Base-by-base conservation (phyloP, 306 rosid species). In the Calophaca sinica region DNA sequence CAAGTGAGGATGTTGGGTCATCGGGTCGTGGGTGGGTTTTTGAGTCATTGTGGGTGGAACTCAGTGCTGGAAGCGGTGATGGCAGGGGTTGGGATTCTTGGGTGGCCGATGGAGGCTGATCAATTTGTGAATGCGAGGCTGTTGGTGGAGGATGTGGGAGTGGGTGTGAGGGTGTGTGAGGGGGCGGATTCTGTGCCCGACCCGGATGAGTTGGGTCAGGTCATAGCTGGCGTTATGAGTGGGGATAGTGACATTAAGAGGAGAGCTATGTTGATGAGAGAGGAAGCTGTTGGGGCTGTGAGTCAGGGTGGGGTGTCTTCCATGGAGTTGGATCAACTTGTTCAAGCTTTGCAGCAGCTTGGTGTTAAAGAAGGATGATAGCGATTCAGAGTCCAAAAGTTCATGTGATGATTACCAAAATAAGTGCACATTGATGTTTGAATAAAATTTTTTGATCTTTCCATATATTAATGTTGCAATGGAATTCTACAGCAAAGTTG, bases 21-120 rank as follows among this genome's bases (percentile, higher is more conserved):
- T 44, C 75, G 68, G 26, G 76, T 2, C 0, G 86, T 82, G 68
- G 86, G 86, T 0, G 86, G 86, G 41, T 82, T 82, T 6, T 4
- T 82, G 62, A 77, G 82, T 32, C 86, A 82, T 13, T 82, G 86
- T 0, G 86, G 86, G 3, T 82, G 86, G 86, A 82, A 82, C 51
- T 82, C 96, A 44, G 83, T 83, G 70, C 11, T 84, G 48, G 97
- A 92, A 61, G 88, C 81, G 1, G 36, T 82, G 15, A 81, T 14
- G 11, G 76, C 75, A 0, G 96, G 96, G 31, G 90, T 75, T 11
- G 75, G 48, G 33, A 71, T 89, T 0, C 4, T 92, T 55, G 96
- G 87, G 1, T 92, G 97, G 97, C 97, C 97, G 1, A 89, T 92
- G 97, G 93, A 92, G 70, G 96, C 97, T 0, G 97, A 89, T 73